Percentiles rank a stretch among this genome's conserved stretches.
These are phyloP conservation scores for Calcarisporium arbuscula DNA, from an alignment of 2,329 filamentous ascomycete species.

Conservation along the genomic window DNA sequence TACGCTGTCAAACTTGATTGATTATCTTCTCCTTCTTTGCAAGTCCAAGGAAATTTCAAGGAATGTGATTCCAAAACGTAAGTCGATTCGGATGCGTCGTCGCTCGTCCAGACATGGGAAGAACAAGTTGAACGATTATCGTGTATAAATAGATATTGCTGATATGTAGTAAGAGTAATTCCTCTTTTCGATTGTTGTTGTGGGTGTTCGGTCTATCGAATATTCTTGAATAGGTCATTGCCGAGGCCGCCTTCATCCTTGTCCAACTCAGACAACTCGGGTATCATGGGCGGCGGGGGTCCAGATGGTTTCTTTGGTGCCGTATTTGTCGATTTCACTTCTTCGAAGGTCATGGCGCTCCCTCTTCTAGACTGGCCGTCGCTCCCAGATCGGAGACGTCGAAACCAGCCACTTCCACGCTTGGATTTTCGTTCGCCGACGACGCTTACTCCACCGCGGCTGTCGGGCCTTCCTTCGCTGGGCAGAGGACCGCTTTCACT, in stretches of 20 bases:
- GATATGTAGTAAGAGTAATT: too few species aligned
- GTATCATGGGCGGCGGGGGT: constrained; percentile 56
- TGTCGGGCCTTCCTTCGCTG: constrained; percentile 38
- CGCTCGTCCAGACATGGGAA: constrained; percentile 19
- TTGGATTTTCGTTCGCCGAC: constrained; percentile 48
- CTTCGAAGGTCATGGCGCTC: constrained; percentile 30
- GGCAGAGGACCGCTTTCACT: constrained; percentile 25
- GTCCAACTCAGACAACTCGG: constrained; percentile 48
- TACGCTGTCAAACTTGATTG: not conserved
- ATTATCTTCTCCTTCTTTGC: constrained; percentile 1
- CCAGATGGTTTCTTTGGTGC: constrained; percentile 31
- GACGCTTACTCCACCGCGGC: constrained; percentile 42
- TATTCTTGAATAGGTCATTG: constrained; percentile 52
- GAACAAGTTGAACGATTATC: constrained; percentile 13
- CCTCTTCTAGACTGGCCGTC: constrained; percentile 26
- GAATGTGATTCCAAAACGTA: constrained; percentile 12
- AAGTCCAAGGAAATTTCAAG: constrained; percentile 1
- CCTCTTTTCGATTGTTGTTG: too few species aligned
- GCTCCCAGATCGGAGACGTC: constrained; percentile 39
- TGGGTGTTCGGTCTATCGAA: constrained; percentile 45
- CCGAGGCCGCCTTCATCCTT: constrained; percentile 42
- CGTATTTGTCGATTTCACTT: constrained; percentile 17
- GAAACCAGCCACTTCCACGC: constrained; percentile 54
- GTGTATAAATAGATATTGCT: too few species aligned
- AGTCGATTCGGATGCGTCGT: constrained; percentile 17